These are phyloP conservation scores for Talaromyces piceae DNA, from an alignment of 2,329 filamentous ascomycete genomes.

Conservation along the genomic window DNA sequence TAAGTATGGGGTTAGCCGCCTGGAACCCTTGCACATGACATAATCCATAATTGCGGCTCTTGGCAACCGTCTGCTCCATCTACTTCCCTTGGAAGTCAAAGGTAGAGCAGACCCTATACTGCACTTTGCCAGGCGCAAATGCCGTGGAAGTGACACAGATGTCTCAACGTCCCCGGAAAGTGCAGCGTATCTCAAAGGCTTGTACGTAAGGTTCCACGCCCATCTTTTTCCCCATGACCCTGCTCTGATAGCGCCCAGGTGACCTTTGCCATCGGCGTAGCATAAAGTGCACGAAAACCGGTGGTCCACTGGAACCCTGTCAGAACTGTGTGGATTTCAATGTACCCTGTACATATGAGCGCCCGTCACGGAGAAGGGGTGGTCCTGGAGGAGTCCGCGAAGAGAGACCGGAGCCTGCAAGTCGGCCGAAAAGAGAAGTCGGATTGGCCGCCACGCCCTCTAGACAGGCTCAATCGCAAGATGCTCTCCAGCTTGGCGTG, in stretches of 20 bases:
- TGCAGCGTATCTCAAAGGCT: too few species aligned
- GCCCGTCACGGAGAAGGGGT: conserved; percentile 37
- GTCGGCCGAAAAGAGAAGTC: too few species aligned
- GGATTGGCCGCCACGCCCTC: background rate
- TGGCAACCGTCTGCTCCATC: too few species aligned
- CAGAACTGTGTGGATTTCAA: conserved; percentile 46
- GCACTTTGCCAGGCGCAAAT: too few species aligned
- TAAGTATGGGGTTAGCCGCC: too few species aligned
- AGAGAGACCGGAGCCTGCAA: background rate
- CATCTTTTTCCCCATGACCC: too few species aligned
- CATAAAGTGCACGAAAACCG: conserved; percentile 37
- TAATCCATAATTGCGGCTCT: too few species aligned
- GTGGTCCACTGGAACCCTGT: conserved; percentile 33
- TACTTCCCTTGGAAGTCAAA: too few species aligned
- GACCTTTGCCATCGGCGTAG: conserved; percentile 46
- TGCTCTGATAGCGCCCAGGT: conserved; percentile 15
- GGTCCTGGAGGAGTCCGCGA: conserved; percentile 15
- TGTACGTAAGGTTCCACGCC: too few species aligned
- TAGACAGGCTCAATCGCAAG: background rate
- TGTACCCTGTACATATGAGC: conserved; percentile 43
- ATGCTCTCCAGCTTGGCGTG: conserved; percentile 1
- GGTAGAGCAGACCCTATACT: too few species aligned
- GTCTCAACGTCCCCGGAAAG: too few species aligned
- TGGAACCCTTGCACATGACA: too few species aligned
- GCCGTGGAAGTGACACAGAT: background rate